Percentiles rank a stretch among this genome's conserved stretches.
Evolutionary conservation across 2,329 filamentous ascomycete genomes (phyloP).

Genomic region (Orbilia brochopaga): DNA sequence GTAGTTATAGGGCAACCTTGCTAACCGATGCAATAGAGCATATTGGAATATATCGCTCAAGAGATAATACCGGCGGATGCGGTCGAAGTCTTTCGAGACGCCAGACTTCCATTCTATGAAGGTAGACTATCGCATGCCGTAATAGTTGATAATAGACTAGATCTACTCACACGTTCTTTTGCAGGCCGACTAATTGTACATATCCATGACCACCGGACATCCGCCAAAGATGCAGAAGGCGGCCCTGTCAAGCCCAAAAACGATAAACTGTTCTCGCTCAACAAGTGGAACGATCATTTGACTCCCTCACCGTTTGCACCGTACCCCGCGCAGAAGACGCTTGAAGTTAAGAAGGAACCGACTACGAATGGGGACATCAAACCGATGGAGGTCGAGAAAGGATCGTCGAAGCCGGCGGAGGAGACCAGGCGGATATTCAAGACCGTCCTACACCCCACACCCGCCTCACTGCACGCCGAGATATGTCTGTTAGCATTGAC

Average conservation of each 20-base stretch:
- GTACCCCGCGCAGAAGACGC: constrained; percentile 66
- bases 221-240: constrained; percentile 66
- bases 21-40: constrained; percentile 53
- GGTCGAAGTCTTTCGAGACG: constrained; percentile 74
- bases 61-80: constrained; percentile 89
- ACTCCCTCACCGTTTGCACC: constrained; percentile 86
- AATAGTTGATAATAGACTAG: background rate
- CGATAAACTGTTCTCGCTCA: constrained; percentile 77
- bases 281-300: constrained; percentile 88
- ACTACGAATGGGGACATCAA: constrained; percentile 51
- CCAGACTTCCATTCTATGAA: constrained; percentile 84
- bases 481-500: constrained; percentile 77
- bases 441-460: constrained; percentile 82
- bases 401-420: constrained; percentile 60
- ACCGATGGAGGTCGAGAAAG: constrained; percentile 45
- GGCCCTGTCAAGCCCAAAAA: constrained; percentile 67
- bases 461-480: constrained; percentile 75
- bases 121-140: constrained; percentile 60
- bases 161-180: constrained; percentile 23
- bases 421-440: constrained; percentile 74
- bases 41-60: constrained; percentile 76
- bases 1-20: background rate
- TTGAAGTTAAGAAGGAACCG: constrained; percentile 35
- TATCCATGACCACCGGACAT: constrained; percentile 83
- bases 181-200: constrained; percentile 85